A percentile compares a stretch with the other conserved stretches of the same genome.
phyloP scores from a whole-genome alignment of 2,329 filamentous ascomycete genomes.

The Coniochaeta sp. region DNA sequence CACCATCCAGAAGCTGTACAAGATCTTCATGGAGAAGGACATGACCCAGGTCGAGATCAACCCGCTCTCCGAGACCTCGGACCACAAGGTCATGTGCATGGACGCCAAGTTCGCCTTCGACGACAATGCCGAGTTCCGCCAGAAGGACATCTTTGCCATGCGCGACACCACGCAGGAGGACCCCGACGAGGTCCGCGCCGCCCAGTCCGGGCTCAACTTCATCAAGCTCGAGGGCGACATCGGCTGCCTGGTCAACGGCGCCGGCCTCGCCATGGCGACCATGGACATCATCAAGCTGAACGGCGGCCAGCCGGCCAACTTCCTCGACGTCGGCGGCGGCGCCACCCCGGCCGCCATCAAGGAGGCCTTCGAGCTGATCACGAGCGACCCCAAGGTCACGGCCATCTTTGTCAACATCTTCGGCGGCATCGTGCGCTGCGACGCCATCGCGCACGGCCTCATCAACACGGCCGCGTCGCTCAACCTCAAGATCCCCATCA shows the following conservation, averaged over 20 bases:
- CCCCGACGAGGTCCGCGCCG: constrained; percentile 93
- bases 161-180: constrained; percentile 95
- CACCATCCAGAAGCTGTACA: constrained; percentile 98
- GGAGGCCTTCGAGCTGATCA: constrained; percentile 97
- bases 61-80: constrained; percentile 93
- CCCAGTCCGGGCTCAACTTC: constrained; percentile 93
- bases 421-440: constrained; percentile 95
- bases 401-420: constrained; percentile 99
- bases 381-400: constrained; percentile 93
- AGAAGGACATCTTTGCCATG: constrained; percentile 92
- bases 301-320: constrained; percentile 92
- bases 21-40: constrained; percentile 97
- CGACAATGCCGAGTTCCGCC: constrained; percentile 97
- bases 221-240: constrained; percentile 99
- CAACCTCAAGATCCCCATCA: constrained; percentile 94
- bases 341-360: constrained; percentile 95
- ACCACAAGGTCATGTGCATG: constrained; percentile 98
- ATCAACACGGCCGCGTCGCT: constrained; percentile 92
- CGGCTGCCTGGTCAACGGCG: constrained; percentile 97
- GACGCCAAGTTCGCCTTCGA: constrained; percentile 98
- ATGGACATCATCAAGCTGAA: constrained; percentile 99
- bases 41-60: constrained; percentile 99
- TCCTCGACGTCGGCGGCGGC: constrained; percentile 96
- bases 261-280: constrained; percentile 98
- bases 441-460: constrained; percentile 92